Evolutionary conservation across 2,329 filamentous ascomycete genomes (phyloP), one percentile per base, ranked within the genome.

Genomic region (Thelonectria blattea): DNA sequence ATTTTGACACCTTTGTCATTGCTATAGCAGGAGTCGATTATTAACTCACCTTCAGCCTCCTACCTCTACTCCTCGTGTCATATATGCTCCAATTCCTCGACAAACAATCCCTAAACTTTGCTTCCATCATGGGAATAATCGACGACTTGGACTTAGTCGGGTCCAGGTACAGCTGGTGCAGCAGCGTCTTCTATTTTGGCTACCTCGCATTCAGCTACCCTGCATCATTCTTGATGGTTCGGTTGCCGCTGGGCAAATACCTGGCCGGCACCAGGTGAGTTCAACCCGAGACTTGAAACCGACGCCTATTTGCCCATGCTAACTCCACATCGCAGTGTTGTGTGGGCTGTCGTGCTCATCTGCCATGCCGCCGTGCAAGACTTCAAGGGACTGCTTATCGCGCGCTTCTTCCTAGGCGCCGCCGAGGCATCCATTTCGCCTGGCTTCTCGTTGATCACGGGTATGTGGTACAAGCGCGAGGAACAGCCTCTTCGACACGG

Each of bases 41-140:
- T 4, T 30, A 30, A 30, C 27, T 10, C 27, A 6, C 9, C 2
- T 7, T 30, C 27, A 68, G 66, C 10, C 43, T 68, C 11, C 49
- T 68, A 47, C 66, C 66, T 0, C 39, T 69, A 1, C 59, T 69
- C 0, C 58, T 69, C 6, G 67, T 68, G 2, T 69, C 67, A 1
- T 69, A 69, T 4, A 69, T 65, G 15, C 34, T 69, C 0, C 67
- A 69, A n/a, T 69, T 69, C 6, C 67, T 69, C 8, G 67, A 69
- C 8, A 69, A 69, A 22, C 66, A 69, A 14, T 69, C 67, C 0
- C 37, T 69, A 2, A 69, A 69, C 49, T 69, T 69, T 56, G 42
- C 67, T 1, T 68, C 66, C 0, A 69, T 68, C 15, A 68, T 68
- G 66, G 66, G 66, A 3, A 66, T 69, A 9, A 68, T 69, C 7